phyloP scores from a whole-genome alignment of 2,329 filamentous ascomycete genomes.

The Aspergillus ibericus region DNA sequence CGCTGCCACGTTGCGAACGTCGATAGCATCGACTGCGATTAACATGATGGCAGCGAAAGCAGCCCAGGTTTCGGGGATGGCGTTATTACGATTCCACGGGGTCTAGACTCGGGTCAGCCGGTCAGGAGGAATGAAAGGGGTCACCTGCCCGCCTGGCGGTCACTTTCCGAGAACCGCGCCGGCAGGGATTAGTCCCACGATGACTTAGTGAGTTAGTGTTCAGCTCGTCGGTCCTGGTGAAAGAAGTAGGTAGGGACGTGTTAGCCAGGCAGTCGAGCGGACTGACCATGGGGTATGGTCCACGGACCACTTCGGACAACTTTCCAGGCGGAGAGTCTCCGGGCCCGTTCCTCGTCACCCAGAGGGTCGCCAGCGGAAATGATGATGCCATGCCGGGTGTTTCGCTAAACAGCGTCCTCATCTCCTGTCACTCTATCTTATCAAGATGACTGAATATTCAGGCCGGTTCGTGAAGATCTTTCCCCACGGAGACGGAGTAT shows the following conservation, averaged over 20 bases:
- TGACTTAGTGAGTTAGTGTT: background rate
- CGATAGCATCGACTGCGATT: background rate
- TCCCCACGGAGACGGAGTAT: background rate
- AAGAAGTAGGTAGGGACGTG: too few species aligned
- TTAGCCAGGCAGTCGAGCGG: background rate
- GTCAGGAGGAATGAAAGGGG: slow-evolving; percentile 1
- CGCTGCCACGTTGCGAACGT: slow-evolving; percentile 16
- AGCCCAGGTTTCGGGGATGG: background rate
- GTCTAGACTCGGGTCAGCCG: slow-evolving; percentile 5
- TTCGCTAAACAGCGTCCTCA: background rate
- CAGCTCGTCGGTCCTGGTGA: background rate
- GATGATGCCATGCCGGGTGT: background rate
- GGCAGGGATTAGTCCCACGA: background rate
- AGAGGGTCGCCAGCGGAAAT: background rate
- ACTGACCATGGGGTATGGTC: background rate
- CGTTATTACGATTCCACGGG: background rate
- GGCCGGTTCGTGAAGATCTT: background rate
- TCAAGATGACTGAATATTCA: background rate
- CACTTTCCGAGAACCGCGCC: slow-evolving; percentile 1
- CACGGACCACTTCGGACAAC: background rate
- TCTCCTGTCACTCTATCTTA: background rate
- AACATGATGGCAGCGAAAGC: background rate
- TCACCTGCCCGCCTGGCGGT: slow-evolving; percentile 1
- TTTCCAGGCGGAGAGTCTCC: background rate
- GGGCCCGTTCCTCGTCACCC: background rate